Evolutionary conservation across 495 filamentous ascomycete genomes (phyloP), one percentile per base, ranked within the genome.

Genomic region (Glutinoglossum americanum): DNA sequence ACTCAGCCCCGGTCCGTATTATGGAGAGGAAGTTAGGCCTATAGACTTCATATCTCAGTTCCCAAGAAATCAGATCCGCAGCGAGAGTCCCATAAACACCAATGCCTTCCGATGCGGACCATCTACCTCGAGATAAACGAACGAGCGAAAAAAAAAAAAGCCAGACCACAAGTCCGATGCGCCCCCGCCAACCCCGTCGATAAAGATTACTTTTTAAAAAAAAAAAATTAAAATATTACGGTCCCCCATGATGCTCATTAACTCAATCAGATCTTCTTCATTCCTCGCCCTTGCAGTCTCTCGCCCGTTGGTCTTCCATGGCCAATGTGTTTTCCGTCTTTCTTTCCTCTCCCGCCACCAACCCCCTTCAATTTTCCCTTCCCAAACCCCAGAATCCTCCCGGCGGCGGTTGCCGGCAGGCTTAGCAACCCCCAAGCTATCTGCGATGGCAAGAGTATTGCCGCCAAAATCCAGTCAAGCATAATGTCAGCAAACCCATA

Each of bases 391-490:
- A 61, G n/a, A 19, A 51, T 26, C 57, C 41, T 55, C 11, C 21
- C 27, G n/a, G 59, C 37, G 5, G 58, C 11, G 48, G 51, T 57
- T 17, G 60, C 57, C 3, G 64, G 64, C 28, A 66, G 23, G 28
- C 44, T 61, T 3, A 62, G 23, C 3, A 61, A 25, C 3, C 53
- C 45, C 59, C 61, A 61, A 11, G 41, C 59, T 0, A 66, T 59
- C 39, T 70, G 66, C 15, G 71, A 13, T 7, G 73, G 73, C 0
- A 74, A 39, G 19, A 66, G 35, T 7, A 67, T 26, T 0, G 61
- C 56, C 15, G 57, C 35, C n/a, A 64, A 57, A 0, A 59, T 58
- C 54, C 58, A 65, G 26, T 68, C 66, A 4, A 67, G 47, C 10
- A 71, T 44, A 19, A 41, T 44, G 8, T 47, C 21, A 5, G 35